phyloP scores from a whole-genome alignment of 139 green algal species.

The Tetraselmis striata region DNA sequence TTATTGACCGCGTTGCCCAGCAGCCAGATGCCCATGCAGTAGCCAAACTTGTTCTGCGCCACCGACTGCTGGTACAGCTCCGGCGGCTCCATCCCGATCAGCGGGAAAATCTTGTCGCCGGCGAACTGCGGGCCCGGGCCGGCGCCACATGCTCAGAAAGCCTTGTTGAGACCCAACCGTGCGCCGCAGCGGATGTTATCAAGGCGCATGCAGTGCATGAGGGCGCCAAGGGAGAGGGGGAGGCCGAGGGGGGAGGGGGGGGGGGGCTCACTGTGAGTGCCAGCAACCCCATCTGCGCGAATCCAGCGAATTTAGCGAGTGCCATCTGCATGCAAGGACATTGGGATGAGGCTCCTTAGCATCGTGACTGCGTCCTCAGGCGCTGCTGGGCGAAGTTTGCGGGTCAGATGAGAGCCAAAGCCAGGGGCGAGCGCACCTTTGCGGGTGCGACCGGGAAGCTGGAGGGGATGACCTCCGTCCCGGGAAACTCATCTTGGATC shows the following conservation, averaged over 20 bases:
- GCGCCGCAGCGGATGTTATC: neutral
- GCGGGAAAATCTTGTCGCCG: conserved; percentile 35
- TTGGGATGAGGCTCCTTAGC: no score
- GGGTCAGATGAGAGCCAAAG: no score
- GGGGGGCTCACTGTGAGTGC: neutral
- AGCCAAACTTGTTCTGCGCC: conserved; percentile 24
- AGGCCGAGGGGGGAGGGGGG: neutral
- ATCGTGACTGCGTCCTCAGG: no score
- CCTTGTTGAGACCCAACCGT: neutral
- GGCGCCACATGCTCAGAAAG: no score
- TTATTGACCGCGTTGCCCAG: conserved; percentile 57
- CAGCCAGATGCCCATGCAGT: conserved; percentile 38
- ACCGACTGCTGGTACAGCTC: conserved; percentile 18
- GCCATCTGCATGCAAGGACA: no score
- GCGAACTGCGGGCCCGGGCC: conserved; percentile 16
- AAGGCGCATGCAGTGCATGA: no score
- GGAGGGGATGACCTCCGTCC: conserved; percentile 37
- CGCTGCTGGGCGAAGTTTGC: no score
- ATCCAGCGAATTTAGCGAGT: neutral
- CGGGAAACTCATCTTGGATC: conserved; percentile 32
- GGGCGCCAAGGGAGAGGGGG: no score
- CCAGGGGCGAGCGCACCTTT: no score
- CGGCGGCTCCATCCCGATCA: conserved; percentile 28
- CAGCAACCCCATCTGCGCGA: neutral
- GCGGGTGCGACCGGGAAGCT: conserved; percentile 39